Conservation (phyloP, 2,329 filamentous ascomycete genomes). For the Cytospora mali region DNA sequence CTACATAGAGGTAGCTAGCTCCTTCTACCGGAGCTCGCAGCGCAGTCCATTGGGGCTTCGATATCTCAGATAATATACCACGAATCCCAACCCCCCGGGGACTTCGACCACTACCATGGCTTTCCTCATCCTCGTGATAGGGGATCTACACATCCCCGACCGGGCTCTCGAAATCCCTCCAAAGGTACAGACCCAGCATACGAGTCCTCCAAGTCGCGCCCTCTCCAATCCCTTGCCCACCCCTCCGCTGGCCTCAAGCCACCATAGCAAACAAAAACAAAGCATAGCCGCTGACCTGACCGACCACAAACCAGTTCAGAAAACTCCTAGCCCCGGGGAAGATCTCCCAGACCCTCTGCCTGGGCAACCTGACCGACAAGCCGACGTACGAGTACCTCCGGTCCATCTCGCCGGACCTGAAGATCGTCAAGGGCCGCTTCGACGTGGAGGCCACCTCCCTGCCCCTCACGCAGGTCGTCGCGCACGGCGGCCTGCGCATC, state of each 20-base stretch:
- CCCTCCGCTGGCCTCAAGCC: slow-evolving; percentile 24
- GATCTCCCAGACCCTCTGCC: slow-evolving; percentile 79
- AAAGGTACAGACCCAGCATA: slow-evolving; percentile 63
- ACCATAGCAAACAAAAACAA: not conserved
- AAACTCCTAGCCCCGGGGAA: slow-evolving; percentile 83
- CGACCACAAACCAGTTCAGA: slow-evolving; percentile 65
- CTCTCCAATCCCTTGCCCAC: slow-evolving; percentile 18
- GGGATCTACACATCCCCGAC: slow-evolving; percentile 92
- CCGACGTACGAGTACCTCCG: slow-evolving; percentile 80
- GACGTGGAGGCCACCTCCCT: slow-evolving; percentile 68
- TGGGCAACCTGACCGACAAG: slow-evolving; percentile 80
- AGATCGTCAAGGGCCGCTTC: slow-evolving; percentile 69
- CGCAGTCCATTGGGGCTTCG: not conserved
- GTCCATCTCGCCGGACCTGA: slow-evolving; percentile 71
- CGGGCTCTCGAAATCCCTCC: slow-evolving; percentile 86
- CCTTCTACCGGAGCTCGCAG: not conserved
- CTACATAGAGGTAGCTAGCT: not conserved
- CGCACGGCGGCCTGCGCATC: slow-evolving; percentile 65
- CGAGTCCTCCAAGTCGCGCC: slow-evolving; percentile 11
- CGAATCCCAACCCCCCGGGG: no score
- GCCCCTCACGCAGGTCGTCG: slow-evolving; percentile 66
- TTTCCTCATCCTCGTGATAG: slow-evolving; percentile 87
- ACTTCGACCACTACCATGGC: slow-evolving; percentile 64
- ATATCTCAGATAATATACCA: not conserved
- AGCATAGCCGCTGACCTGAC: not conserved